Conservation (phyloP, 1,284 basidiomycete species). For the Irpex lacteus region DNA sequence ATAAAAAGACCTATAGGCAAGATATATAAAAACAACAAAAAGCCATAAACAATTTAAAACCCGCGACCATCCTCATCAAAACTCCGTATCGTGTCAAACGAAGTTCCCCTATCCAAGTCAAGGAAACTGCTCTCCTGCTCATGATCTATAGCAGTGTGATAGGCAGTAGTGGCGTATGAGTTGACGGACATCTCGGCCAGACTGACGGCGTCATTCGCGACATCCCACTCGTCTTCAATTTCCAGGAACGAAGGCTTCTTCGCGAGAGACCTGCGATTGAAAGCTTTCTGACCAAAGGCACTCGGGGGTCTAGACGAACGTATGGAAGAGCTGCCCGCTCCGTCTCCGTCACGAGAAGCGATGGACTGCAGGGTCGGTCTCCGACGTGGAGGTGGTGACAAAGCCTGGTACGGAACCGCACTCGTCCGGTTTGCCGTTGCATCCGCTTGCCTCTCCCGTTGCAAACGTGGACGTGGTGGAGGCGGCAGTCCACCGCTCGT, state of each 20-base stretch:
- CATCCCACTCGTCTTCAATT: constrained; percentile 47
- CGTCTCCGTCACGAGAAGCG: constrained; percentile 11
- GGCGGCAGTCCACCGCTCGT: constrained; percentile 31
- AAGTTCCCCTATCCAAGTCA: constrained; percentile 53
- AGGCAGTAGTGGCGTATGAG: constrained; percentile 15
- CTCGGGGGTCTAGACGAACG: constrained; percentile 24
- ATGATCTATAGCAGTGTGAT: constrained; percentile 11
- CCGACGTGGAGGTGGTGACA: constrained; percentile 36
- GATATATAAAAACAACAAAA: constrained; percentile 10
- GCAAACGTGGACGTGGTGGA: constrained; percentile 31
- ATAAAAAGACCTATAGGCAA: constrained; percentile 12
- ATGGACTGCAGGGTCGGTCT: constrained; percentile 13
- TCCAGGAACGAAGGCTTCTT: constrained; percentile 71
- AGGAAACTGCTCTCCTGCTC: constrained; percentile 53
- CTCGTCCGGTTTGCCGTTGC: constrained; percentile 24
- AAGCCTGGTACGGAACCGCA: constrained; percentile 30
- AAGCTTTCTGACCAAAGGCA: constrained; percentile 25
- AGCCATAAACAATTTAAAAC: constrained; percentile 16
- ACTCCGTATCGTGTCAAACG: constrained; percentile 59
- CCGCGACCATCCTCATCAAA: constrained; percentile 29
- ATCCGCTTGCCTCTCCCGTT: constrained; percentile 17
- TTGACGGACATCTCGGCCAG: constrained; percentile 16
- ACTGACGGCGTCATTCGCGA: constrained; percentile 28
- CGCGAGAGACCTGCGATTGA: constrained; percentile 40
- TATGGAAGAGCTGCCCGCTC: constrained; percentile 12